phyloP scores from a whole-genome alignment of 306 rosid genomes.

The Pachyrhizus erosus region DNA sequence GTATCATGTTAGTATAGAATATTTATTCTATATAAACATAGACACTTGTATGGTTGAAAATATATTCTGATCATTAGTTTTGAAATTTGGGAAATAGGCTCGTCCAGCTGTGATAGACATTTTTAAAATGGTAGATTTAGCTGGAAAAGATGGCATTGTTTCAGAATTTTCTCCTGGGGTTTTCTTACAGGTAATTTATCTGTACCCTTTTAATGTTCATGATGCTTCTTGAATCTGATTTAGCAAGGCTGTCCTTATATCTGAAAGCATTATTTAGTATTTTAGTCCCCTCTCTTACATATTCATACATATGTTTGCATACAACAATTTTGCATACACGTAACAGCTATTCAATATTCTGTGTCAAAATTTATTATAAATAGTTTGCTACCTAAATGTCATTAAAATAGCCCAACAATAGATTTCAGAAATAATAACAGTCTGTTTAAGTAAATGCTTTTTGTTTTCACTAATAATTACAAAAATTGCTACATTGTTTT shows the following conservation, averaged over 20 bases:
- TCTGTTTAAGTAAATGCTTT: neutral
- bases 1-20: conserved; percentile 17
- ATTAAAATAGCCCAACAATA: conserved; percentile 21
- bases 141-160: conserved; percentile 87
- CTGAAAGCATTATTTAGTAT: conserved; percentile 29
- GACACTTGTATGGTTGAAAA: conserved; percentile 23
- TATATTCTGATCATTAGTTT: conserved; percentile 38
- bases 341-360: conserved; percentile 29
- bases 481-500: neutral
- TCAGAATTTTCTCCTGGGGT: conserved; percentile 91
- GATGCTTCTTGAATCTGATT: conserved; percentile 25
- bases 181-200: conserved; percentile 79
- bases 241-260: conserved; percentile 14
- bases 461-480: neutral
- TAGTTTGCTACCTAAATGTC: neutral
- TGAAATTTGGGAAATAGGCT: conserved; percentile 64
- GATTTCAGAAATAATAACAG: conserved; percentile 8
- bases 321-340: conserved; percentile 9
- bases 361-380: neutral
- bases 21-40: conserved; percentile 12
- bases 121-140: conserved; percentile 73
- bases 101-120: conserved; percentile 83
- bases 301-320: conserved; percentile 13
- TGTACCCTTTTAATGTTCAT: conserved; percentile 17
- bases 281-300: neutral